phyloP scores from a whole-genome alignment of 1,139 yeast species.

The Sugiyamaella novakii region DNA sequence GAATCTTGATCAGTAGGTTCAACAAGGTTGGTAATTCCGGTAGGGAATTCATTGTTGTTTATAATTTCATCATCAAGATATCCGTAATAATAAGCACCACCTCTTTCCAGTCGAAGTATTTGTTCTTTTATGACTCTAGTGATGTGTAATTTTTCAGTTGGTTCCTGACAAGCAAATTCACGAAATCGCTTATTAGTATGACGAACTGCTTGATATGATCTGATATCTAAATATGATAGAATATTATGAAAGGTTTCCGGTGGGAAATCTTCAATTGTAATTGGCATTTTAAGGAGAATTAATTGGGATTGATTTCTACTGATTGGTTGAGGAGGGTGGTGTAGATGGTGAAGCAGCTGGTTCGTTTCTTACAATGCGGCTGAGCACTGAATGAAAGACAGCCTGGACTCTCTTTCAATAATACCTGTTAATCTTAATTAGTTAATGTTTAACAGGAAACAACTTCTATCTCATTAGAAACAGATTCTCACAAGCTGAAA shows the following conservation, averaged over 20 bases:
- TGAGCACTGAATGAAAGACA: too few relatives aligned
- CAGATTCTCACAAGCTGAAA: too few relatives aligned
- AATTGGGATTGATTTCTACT: too few relatives aligned
- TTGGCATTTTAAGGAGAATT: conserved; percentile 8
- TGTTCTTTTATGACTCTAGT: conserved; percentile 6
- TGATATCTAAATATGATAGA: conserved; percentile 22
- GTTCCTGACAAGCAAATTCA: conserved; percentile 10
- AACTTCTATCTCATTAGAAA: too few relatives aligned
- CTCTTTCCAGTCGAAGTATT: not conserved
- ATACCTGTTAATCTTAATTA: too few relatives aligned
- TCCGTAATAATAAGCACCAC: conserved; percentile 8
- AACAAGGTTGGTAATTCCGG: too few relatives aligned
- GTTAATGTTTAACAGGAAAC: too few relatives aligned
- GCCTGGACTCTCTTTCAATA: too few relatives aligned
- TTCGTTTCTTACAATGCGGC: too few relatives aligned
- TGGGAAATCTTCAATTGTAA: conserved; percentile 22
- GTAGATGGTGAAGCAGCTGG: too few relatives aligned
- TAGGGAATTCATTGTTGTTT: not conserved
- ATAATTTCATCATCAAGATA: not conserved
- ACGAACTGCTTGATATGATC: conserved; percentile 20
- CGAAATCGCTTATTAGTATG: conserved; percentile 22
- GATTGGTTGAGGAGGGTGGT: too few relatives aligned
- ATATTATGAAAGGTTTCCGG: conserved; percentile 22
- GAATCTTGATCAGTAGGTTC: not conserved
- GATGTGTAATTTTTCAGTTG: conserved; percentile 16